Conservation (phyloP, 2,329 filamentous ascomycete species). For the Aspergillus neoniger region DNA sequence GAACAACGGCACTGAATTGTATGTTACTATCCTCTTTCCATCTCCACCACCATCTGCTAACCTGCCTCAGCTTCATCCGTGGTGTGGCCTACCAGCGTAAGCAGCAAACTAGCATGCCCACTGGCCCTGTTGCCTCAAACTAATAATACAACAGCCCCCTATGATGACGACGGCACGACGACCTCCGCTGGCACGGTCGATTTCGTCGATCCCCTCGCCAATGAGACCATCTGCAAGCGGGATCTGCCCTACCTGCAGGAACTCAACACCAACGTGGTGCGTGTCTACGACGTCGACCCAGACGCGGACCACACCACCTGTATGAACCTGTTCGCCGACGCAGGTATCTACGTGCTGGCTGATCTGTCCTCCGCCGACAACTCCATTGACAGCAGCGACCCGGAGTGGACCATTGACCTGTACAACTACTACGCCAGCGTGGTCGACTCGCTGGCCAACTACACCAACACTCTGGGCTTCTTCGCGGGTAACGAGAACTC, state of each 20-base stretch:
- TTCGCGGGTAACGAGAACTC: slow-evolving; percentile 97
- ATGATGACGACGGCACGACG: slow-evolving; percentile 55
- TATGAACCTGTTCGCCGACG: slow-evolving; percentile 77
- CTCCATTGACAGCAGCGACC: slow-evolving; percentile 81
- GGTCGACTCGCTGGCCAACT: slow-evolving; percentile 74
- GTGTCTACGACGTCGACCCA: slow-evolving; percentile 88
- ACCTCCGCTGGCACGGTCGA: slow-evolving; percentile 47
- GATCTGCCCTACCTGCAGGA: slow-evolving; percentile 78
- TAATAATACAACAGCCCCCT: slow-evolving; percentile 56
- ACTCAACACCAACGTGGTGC: slow-evolving; percentile 84
- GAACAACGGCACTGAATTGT: slow-evolving; percentile 72
- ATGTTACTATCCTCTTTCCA: slow-evolving; percentile 27
- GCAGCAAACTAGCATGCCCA: slow-evolving; percentile 13
- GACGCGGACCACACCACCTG: slow-evolving; percentile 73
- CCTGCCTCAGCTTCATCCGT: slow-evolving; percentile 67
- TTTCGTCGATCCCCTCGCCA: slow-evolving; percentile 80
- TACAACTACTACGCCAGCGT: slow-evolving; percentile 79
- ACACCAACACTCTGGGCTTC: slow-evolving; percentile 90
- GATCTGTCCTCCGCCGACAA: slow-evolving; percentile 77
- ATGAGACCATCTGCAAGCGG: slow-evolving; percentile 69
- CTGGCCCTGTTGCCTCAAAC: background rate
- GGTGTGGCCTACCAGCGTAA: slow-evolving; percentile 85
- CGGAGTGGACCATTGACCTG: slow-evolving; percentile 75
- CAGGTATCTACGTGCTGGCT: slow-evolving; percentile 90
- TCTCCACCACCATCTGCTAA: background rate